Percentiles rank a stretch among this genome's conserved stretches.
These are phyloP conservation scores for Chlorella vulgaris DNA, from an alignment of 139 green algal genomes.

Conservation along the genomic window DNA sequence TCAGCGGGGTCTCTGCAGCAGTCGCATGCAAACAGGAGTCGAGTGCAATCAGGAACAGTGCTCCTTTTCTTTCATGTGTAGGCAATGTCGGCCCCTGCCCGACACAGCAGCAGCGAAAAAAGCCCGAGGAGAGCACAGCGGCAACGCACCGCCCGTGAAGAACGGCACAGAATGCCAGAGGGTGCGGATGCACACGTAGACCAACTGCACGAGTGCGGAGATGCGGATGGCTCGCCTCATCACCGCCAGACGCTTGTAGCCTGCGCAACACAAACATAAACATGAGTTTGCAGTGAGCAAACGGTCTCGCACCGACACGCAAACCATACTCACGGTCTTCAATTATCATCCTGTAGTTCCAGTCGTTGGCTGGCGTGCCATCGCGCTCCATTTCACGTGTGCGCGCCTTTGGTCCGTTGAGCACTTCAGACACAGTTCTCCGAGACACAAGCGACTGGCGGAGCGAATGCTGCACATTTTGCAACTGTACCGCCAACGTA, in stretches of 20 bases:
- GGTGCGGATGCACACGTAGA: slow-evolving; percentile 14
- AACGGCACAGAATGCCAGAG: slow-evolving; percentile 23
- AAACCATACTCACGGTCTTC: slow-evolving; percentile 24
- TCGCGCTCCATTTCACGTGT: not conserved
- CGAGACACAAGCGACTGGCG: too few relatives aligned
- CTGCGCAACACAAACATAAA: not conserved
- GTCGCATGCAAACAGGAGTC: not conserved
- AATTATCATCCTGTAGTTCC: slow-evolving; percentile 26
- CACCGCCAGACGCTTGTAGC: slow-evolving; percentile 32
- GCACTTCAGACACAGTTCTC: too few relatives aligned
- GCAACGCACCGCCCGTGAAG: slow-evolving; percentile 8
- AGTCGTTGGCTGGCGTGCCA: slow-evolving; percentile 7
- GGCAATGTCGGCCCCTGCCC: too few relatives aligned
- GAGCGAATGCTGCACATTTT: too few relatives aligned
- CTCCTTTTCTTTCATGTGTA: not conserved
- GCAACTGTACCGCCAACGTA: too few relatives aligned
- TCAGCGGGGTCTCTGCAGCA: slow-evolving; percentile 14
- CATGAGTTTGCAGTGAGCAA: not conserved
- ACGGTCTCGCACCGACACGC: not conserved
- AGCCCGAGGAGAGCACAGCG: not conserved
- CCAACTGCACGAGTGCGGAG: not conserved
- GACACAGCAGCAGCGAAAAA: not conserved
- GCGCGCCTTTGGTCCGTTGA: too few relatives aligned
- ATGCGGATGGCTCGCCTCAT: slow-evolving; percentile 13
- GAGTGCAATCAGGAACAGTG: not conserved